A percentile compares a stretch with the other conserved stretches of the same genome.
Conservation (phyloP, 1,284 basidiomycete genomes). For the Leccinum insolens region DNA sequence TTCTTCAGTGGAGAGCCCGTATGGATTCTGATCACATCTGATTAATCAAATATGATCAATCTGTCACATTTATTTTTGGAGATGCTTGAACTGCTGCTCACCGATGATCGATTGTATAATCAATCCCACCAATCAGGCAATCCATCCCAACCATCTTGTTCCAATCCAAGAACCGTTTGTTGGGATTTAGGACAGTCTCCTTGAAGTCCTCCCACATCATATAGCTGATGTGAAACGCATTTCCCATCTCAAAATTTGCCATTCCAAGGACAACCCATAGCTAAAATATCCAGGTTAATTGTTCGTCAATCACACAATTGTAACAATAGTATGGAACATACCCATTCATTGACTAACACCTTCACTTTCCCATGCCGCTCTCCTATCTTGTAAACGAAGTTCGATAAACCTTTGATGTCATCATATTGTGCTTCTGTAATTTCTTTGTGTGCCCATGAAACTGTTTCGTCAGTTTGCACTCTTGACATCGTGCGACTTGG, state of each 20-base stretch:
- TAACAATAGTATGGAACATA: background rate
- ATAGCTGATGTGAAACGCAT: background rate
- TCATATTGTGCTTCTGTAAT: background rate
- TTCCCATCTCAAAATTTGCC: background rate
- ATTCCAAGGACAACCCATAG: background rate
- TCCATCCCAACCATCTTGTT: background rate
- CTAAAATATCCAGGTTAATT: background rate
- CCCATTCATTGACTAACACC: background rate
- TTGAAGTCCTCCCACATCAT: background rate
- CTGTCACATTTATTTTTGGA: background rate
- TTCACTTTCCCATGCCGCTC: background rate
- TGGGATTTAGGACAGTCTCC: background rate
- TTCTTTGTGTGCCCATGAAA: background rate
- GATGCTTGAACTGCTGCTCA: background rate
- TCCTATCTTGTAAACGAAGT: background rate
- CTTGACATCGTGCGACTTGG: background rate
- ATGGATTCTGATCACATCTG: background rate
- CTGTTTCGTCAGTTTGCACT: background rate
- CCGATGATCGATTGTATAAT: background rate
- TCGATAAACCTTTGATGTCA: background rate
- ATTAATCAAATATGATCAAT: background rate
- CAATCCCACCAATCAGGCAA: background rate
- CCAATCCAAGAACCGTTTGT: background rate
- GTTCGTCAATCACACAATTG: background rate
- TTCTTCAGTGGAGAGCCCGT: background rate